Conservation (phyloP, 495 filamentous ascomycete genomes). For the Pseudevernia furfuracea region DNA sequence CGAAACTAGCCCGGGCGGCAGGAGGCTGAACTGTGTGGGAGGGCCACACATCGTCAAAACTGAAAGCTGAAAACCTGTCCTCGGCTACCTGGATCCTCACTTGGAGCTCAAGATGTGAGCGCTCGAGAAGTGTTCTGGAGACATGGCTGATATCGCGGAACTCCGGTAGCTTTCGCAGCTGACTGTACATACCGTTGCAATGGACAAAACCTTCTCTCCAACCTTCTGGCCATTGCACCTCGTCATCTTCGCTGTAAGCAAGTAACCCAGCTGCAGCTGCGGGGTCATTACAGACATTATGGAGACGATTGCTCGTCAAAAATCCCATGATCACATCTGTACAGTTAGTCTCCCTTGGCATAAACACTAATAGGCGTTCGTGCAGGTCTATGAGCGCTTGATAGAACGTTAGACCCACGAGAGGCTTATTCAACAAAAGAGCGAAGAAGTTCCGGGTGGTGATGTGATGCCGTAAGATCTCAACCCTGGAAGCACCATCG, state of each 20-base stretch:
- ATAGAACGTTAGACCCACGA: constrained; percentile 51
- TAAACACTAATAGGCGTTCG: constrained; percentile 44
- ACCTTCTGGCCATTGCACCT: constrained; percentile 46
- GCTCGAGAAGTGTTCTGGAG: constrained; percentile 35
- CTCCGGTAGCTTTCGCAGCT: not conserved
- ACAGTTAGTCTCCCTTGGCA: constrained; percentile 43
- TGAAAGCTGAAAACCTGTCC: constrained; percentile 46
- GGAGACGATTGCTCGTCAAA: constrained; percentile 44
- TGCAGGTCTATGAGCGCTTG: constrained; percentile 51
- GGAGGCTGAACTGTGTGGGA: not conserved
- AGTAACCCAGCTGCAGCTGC: constrained; percentile 51
- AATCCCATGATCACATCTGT: constrained; percentile 35
- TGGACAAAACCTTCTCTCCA: constrained; percentile 47
- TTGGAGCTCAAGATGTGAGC: constrained; percentile 51
- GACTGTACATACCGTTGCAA: constrained; percentile 5
- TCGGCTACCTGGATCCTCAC: constrained; percentile 52
- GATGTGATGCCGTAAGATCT: constrained; percentile 47
- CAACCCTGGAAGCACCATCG: constrained; percentile 36
- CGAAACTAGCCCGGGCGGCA: constrained; percentile 10
- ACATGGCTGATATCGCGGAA: constrained; percentile 6
- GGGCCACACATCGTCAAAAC: constrained; percentile 40
- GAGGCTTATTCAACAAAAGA: constrained; percentile 45
- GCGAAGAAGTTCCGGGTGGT: constrained; percentile 60
- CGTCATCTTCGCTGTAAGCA: constrained; percentile 49
- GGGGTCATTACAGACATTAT: constrained; percentile 55